A percentile compares a stretch with the other conserved stretches of the same genome.
phyloP scores from a whole-genome alignment of 495 filamentous ascomycete species.

The Aspergillus indologenus region DNA sequence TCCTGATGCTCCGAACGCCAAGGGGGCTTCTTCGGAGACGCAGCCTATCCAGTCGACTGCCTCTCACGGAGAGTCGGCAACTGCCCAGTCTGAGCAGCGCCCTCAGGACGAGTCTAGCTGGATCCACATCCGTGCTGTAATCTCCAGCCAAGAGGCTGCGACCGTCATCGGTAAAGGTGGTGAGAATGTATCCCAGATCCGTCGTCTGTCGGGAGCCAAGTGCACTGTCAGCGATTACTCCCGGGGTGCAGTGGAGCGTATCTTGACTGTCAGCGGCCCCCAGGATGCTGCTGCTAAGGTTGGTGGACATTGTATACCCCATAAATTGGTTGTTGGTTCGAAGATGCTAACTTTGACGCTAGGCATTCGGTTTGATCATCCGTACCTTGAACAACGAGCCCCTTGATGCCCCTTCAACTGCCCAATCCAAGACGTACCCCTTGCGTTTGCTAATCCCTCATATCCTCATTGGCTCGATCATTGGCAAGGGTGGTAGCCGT shows the following conservation, averaged over 20 bases:
- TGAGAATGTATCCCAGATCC: constrained; percentile 95
- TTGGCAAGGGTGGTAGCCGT: constrained; percentile 89
- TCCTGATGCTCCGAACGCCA: constrained; percentile 64
- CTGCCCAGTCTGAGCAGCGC: constrained; percentile 49
- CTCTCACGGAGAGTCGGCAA: constrained; percentile 51
- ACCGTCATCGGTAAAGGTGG: constrained; percentile 98
- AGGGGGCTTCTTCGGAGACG: constrained; percentile 42
- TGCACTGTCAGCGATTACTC: constrained; percentile 98
- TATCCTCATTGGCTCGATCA: constrained; percentile 96
- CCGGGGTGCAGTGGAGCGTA: constrained; percentile 92
- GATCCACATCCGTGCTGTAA: constrained; percentile 95
- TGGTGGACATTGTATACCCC: constrained; percentile 37
- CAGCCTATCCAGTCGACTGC: constrained; percentile 67
- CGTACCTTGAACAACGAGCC: constrained; percentile 96
- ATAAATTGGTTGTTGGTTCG: too few species aligned
- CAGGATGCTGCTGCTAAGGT: constrained; percentile 98
- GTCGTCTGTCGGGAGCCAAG: constrained; percentile 87
- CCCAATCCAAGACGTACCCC: constrained; percentile 95
- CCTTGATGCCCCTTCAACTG: constrained; percentile 76
- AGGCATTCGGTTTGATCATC: constrained; percentile 98
- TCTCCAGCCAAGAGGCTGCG: constrained; percentile 93
- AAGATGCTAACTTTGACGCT: constrained; percentile 8
- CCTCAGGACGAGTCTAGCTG: constrained; percentile 86
- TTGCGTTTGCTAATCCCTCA: constrained; percentile 93
- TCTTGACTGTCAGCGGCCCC: constrained; percentile 90